A percentile compares a stretch with the other conserved stretches of the same genome.
These are phyloP conservation scores for Pestalotiopsis sp. DNA, from an alignment of 2,329 filamentous ascomycete species.

Conservation along the genomic window DNA sequence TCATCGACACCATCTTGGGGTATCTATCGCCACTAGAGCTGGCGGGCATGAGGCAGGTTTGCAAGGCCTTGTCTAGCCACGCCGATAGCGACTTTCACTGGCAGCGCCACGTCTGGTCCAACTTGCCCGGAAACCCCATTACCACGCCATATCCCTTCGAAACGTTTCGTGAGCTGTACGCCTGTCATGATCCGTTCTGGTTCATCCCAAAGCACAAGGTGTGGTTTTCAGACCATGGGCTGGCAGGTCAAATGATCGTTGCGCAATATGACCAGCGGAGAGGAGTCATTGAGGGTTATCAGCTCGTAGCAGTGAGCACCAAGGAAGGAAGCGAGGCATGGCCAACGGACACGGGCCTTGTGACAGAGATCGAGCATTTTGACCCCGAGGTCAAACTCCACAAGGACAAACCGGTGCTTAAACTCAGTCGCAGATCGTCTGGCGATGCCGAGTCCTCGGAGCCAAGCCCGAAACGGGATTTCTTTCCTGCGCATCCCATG, in stretches of 20 bases:
- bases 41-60: constrained; percentile 60
- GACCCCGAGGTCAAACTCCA: constrained; percentile 71
- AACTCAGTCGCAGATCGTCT: constrained; percentile 50
- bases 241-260: constrained; percentile 75
- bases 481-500: constrained; percentile 57
- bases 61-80: constrained; percentile 60
- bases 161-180: constrained; percentile 73
- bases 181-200: constrained; percentile 79
- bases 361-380: constrained; percentile 74
- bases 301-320: constrained; percentile 68
- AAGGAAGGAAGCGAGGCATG: constrained; percentile 62
- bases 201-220: constrained; percentile 79
- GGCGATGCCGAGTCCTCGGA: constrained; percentile 54
- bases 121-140: constrained; percentile 61
- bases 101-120: constrained; percentile 69
- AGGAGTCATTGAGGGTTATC: constrained; percentile 80
- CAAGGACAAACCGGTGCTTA: constrained; percentile 72
- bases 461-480: constrained; percentile 30
- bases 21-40: constrained; percentile 70
- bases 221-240: constrained; percentile 79
- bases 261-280: constrained; percentile 74
- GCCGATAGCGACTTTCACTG: constrained; percentile 71
- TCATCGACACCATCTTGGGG: constrained; percentile 72
- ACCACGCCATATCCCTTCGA: constrained; percentile 58
- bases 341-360: constrained; percentile 55